phyloP scores from a whole-genome alignment of 106 monocot species.

The Dioscorea alata region DNA sequence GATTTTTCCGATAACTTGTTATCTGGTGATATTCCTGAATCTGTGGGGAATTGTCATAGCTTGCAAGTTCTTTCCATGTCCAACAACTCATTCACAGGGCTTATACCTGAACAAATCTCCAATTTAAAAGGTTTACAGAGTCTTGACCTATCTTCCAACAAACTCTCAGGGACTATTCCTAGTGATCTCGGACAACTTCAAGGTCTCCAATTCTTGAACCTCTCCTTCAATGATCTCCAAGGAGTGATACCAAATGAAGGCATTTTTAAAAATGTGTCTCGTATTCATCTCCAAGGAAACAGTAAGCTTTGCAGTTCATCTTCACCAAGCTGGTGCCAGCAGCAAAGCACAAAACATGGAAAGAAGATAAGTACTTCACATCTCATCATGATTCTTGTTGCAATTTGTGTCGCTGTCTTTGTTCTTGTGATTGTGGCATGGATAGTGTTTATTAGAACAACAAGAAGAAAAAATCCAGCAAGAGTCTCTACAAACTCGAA shows the following conservation, averaged over 20 bases:
- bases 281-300: conserved; percentile 20
- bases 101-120: conserved; percentile 8
- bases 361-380: no score
- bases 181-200: conserved; percentile 3
- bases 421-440: neutral
- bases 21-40: conserved; percentile 19
- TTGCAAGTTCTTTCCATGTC: conserved; percentile 22
- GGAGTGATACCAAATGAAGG: conserved; percentile 10
- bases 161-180: conserved; percentile 28
- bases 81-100: conserved; percentile 14
- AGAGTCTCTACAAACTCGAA: neutral
- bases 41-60: conserved; percentile 27
- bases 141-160: conserved; percentile 30
- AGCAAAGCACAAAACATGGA: no score
- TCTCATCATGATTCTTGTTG: neutral
- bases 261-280: conserved; percentile 7
- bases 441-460: conserved; percentile 10
- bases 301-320: conserved; percentile 7
- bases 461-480: neutral
- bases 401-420: neutral
- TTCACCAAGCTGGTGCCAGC: neutral
- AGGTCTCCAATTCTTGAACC: conserved; percentile 15
- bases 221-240: conserved; percentile 22
- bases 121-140: conserved; percentile 31
- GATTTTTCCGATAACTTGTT: conserved; percentile 24